Conservation (phyloP, 805 yeast species). For the Soucietia sequanensis region DNA sequence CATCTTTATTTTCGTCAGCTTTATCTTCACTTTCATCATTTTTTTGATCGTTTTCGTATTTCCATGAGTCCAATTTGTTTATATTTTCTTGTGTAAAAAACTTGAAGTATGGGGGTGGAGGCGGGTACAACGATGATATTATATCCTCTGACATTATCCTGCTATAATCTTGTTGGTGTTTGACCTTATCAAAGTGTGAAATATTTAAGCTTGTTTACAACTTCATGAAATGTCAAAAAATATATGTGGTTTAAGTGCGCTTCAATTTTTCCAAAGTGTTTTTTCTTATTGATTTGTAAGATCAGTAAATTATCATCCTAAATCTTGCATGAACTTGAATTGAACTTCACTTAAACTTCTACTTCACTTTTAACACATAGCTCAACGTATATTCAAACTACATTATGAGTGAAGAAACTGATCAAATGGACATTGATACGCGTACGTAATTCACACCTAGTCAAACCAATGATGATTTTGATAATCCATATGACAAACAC, state of each 20-base stretch:
- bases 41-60: conserved; percentile 15
- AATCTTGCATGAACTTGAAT: too few species aligned
- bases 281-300: neutral
- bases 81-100: conserved; percentile 71
- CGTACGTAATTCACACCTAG: conserved; percentile 11
- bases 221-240: too few species aligned
- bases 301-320: too few species aligned
- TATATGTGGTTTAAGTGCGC: too few species aligned
- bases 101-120: conserved; percentile 84
- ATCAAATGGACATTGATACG: conserved; percentile 34
- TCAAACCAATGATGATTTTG: too few species aligned
- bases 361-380: too few species aligned
- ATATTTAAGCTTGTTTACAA: too few species aligned
- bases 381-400: too few species aligned
- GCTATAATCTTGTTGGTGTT: neutral
- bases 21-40: conserved; percentile 29
- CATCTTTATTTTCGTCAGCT: conserved; percentile 10
- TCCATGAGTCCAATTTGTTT: conserved; percentile 36
- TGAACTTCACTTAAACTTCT: too few species aligned
- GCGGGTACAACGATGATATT: conserved; percentile 79
- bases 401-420: conserved; percentile 17
- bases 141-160: conserved; percentile 25
- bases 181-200: too few species aligned
- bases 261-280: too few species aligned
- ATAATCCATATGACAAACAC: too few species aligned